Conservation (phyloP, 306 rosid genomes). For the Casuarina equisetifolia region DNA sequence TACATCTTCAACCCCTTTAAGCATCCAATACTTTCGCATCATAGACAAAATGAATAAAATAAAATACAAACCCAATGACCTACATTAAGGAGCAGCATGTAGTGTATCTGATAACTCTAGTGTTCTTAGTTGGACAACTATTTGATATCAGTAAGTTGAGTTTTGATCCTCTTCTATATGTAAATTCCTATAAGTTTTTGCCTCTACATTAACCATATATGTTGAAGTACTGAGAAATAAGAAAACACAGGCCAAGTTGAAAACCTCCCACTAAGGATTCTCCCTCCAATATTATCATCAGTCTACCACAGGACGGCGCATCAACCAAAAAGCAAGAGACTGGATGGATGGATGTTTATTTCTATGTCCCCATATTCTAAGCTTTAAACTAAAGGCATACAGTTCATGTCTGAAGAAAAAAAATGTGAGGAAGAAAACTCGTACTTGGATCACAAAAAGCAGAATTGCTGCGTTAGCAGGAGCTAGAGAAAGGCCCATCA, state of each 20-base stretch:
- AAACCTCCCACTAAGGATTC: not conserved
- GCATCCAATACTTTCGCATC: no score
- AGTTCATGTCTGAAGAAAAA: not conserved
- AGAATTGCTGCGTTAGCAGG: slow-evolving; percentile 80
- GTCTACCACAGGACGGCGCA: slow-evolving; percentile 10
- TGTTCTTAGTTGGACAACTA: not conserved
- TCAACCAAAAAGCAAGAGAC: not conserved
- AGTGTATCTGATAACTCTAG: not conserved
- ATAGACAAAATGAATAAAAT: not conserved
- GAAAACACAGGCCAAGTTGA: not conserved
- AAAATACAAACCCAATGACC: not conserved
- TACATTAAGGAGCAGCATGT: not conserved
- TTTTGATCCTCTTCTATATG: not conserved
- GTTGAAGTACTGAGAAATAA: not conserved
- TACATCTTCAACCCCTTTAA: not conserved
- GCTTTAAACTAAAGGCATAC: not conserved
- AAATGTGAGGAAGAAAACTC: slow-evolving; percentile 27
- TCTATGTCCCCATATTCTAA: not conserved
- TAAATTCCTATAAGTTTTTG: not conserved
- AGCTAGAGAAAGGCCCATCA: slow-evolving; percentile 80
- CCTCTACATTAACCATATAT: not conserved
- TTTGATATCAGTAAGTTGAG: not conserved
- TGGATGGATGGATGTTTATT: slow-evolving; percentile 8
- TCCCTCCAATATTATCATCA: not conserved
- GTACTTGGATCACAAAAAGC: slow-evolving; percentile 71